phyloP scores from a whole-genome alignment of 106 monocot species.

The Acorus gramineus region DNA sequence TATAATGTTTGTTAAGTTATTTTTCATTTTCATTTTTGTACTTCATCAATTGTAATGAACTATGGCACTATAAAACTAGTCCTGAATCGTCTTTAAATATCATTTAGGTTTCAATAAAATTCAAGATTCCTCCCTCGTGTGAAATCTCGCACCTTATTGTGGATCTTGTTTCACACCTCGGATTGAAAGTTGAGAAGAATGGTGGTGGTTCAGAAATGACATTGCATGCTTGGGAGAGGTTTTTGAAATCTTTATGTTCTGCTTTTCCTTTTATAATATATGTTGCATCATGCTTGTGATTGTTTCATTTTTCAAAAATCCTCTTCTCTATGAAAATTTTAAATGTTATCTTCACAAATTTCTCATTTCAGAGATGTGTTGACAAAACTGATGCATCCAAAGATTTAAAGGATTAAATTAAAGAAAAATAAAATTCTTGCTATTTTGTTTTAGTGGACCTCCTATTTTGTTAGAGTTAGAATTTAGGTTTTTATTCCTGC shows the following conservation, averaged over 20 bases:
- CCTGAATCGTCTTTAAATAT: background rate
- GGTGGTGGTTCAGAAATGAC: constrained; percentile 53
- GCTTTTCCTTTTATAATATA: background rate
- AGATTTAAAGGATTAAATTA: too few relatives aligned
- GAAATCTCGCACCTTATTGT: constrained; percentile 42
- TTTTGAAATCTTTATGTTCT: background rate
- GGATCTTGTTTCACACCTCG: constrained; percentile 40
- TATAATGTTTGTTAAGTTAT: too few relatives aligned
- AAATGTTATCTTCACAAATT: too few relatives aligned
- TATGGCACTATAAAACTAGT: background rate
- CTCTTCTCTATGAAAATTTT: background rate
- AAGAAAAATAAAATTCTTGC: too few relatives aligned
- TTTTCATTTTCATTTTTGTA: background rate
- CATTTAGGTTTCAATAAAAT: constrained; percentile 40
- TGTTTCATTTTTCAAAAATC: background rate
- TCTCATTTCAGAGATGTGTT: too few relatives aligned
- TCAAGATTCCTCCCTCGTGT: constrained; percentile 46
- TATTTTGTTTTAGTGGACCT: too few relatives aligned
- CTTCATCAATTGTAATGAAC: background rate
- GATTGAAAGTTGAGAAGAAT: constrained; percentile 28
- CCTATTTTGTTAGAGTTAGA: too few relatives aligned
- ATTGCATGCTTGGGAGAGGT: constrained; percentile 65
- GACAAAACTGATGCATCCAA: too few relatives aligned
- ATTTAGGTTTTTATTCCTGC: too few relatives aligned
- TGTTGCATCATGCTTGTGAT: background rate